Conservation (phyloP, 306 rosid species). For the Pterocarpus macrocarpus region DNA sequence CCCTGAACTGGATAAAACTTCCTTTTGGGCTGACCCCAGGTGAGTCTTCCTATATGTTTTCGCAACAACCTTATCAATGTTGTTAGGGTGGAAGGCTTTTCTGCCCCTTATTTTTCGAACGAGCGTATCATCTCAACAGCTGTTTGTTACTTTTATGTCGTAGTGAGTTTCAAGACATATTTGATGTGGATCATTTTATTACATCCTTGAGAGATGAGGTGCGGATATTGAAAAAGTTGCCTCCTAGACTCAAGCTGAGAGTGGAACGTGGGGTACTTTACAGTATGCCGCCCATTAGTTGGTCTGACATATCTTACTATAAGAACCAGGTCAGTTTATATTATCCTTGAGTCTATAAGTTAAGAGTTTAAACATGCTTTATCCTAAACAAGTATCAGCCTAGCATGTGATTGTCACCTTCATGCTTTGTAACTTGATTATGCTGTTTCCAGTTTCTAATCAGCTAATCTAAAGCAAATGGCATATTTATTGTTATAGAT, state of each 20-base stretch:
- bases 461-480: conserved; percentile 33
- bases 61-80: background rate
- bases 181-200: conserved; percentile 92
- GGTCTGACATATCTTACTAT: conserved; percentile 97
- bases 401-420: conserved; percentile 20
- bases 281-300: conserved; percentile 95
- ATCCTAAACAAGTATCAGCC: conserved; percentile 7
- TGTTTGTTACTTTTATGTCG: conserved; percentile 32
- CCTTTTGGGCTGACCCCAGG: conserved; percentile 99
- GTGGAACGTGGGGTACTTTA: conserved; percentile 75
- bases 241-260: conserved; percentile 86
- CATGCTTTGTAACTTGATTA: background rate
- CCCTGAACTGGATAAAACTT: conserved; percentile 89
- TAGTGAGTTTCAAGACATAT: conserved; percentile 96
- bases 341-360: conserved; percentile 1
- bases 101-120: background rate
- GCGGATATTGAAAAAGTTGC: conserved; percentile 91
- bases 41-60: conserved; percentile 37
- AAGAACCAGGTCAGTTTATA: conserved; percentile 72
- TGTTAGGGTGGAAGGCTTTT: conserved; percentile 16
- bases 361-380: conserved; percentile 16
- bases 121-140: conserved; percentile 9
- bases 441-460: conserved; percentile 24
- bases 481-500: conserved; percentile 58
- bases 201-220: conserved; percentile 98